Evolutionary conservation across 2,329 filamentous ascomycete genomes (phyloP).

Genomic region (Penicillium sp.): DNA sequence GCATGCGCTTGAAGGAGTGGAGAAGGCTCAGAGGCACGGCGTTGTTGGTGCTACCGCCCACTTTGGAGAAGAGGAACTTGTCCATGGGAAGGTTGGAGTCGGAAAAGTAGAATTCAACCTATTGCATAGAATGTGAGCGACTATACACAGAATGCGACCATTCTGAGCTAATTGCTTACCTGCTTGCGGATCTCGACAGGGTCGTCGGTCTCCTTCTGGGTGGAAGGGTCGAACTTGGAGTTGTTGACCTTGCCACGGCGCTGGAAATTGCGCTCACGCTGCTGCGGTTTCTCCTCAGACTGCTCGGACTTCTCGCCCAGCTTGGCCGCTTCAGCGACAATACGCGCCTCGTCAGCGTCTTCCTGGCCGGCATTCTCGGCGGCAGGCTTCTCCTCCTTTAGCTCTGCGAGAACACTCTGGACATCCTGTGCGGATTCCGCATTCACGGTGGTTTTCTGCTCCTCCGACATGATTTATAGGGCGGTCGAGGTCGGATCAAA

Average conservation of each 20-base stretch:
- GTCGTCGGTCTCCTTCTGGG: constrained; percentile 67
- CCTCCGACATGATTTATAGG: constrained; percentile 32
- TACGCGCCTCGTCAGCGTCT: constrained; percentile 36
- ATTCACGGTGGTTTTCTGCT: constrained; percentile 38
- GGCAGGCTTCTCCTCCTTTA: constrained; percentile 32
- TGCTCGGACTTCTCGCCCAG: constrained; percentile 38
- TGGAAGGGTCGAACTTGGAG: constrained; percentile 66
- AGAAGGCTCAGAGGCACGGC: constrained; percentile 73
- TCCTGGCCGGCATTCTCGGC: constrained; percentile 23
- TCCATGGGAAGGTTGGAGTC: constrained; percentile 86
- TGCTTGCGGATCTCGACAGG: constrained; percentile 77
- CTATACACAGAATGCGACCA: not conserved
- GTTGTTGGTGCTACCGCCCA: constrained; percentile 68
- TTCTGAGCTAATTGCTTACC: constrained; percentile 46
- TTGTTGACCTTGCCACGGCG: constrained; percentile 47
- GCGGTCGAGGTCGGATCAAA: not conserved
- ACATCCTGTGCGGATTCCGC: constrained; percentile 45
- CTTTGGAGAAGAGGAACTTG: constrained; percentile 75
- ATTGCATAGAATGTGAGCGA: constrained; percentile 9
- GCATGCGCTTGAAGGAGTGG: constrained; percentile 91
- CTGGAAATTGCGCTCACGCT: constrained; percentile 24
- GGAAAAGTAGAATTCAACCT: constrained; percentile 96
- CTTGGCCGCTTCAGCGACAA: constrained; percentile 36
- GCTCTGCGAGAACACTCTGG: constrained; percentile 43
- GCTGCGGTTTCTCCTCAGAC: constrained; percentile 30